Percentiles rank a stretch among this genome's conserved stretches.
These are phyloP conservation scores for Solanum hybrid DNA, from an alignment of 305 asterid genomes.

Conservation along the genomic window DNA sequence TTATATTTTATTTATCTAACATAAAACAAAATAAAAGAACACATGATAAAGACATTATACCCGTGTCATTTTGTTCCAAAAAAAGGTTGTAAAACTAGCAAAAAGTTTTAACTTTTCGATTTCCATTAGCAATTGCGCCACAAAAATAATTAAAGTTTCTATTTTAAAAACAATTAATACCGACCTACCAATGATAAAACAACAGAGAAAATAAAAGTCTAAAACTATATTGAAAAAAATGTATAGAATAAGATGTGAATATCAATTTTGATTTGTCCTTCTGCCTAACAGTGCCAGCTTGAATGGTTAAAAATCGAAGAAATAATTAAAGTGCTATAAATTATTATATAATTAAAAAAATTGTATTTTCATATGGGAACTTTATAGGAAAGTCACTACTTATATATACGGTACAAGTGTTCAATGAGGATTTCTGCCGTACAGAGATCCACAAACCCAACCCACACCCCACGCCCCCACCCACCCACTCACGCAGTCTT, in stretches of 20 bases:
- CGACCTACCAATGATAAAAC: constrained; percentile 1
- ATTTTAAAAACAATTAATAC: not conserved
- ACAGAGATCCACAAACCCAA: not conserved
- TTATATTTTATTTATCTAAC: not conserved
- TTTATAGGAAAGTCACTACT: not conserved
- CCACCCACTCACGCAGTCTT: too few relatives aligned
- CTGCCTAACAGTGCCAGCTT: constrained; percentile 2
- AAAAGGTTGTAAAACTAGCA: not conserved
- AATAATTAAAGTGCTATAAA: not conserved
- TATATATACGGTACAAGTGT: not conserved
- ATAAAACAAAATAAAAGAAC: not conserved
- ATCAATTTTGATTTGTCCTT: constrained; percentile 2
- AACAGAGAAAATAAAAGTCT: not conserved
- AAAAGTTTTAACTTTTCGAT: not conserved
- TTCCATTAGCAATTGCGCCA: not conserved
- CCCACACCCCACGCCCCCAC: too few relatives aligned
- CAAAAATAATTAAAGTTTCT: not conserved
- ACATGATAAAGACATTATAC: not conserved
- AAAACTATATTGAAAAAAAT: not conserved
- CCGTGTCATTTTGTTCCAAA: not conserved
- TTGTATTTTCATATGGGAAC: not conserved
- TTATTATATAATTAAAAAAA: not conserved
- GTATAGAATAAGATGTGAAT: not conserved
- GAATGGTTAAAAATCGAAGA: not conserved
- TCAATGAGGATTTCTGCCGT: not conserved